Conservation (phyloP, 1,139 yeast species). For the Lodderomyces theae region DNA sequence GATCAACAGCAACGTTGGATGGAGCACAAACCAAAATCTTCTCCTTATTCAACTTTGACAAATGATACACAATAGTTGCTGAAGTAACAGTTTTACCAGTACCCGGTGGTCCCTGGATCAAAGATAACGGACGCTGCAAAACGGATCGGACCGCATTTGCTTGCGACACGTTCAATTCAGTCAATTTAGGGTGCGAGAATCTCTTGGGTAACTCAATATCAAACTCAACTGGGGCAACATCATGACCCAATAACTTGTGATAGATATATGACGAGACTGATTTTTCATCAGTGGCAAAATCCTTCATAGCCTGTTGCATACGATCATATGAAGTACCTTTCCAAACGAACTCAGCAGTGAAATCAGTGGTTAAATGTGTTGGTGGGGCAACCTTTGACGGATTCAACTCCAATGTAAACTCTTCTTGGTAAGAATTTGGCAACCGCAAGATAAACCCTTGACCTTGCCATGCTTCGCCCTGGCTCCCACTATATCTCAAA, state of each 20-base stretch:
- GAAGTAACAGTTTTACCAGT: constrained; percentile 96
- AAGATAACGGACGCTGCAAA: constrained; percentile 69
- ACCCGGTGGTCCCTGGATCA: constrained; percentile 98
- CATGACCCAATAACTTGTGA: constrained; percentile 81
- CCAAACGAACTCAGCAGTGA: constrained; percentile 89
- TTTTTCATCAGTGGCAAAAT: constrained; percentile 68
- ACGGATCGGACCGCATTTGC: constrained; percentile 73
- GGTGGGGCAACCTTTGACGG: constrained; percentile 52
- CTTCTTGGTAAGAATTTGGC: constrained; percentile 68
- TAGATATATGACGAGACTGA: constrained; percentile 77
- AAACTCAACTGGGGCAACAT: constrained; percentile 62
- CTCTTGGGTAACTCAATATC: constrained; percentile 57
- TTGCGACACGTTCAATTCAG: constrained; percentile 76
- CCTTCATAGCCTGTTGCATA: constrained; percentile 75
- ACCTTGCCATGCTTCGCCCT: constrained; percentile 63
- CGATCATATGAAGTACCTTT: constrained; percentile 79
- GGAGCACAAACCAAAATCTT: constrained; percentile 89
- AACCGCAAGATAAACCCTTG: constrained; percentile 68
- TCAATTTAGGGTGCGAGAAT: constrained; percentile 64
- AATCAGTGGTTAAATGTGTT: constrained; percentile 61
- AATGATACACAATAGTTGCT: constrained; percentile 81
- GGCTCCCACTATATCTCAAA: constrained; percentile 55
- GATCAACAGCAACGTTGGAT: constrained; percentile 93
- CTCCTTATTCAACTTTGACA: constrained; percentile 55
- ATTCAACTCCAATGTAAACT: constrained; percentile 68